Base-by-base conservation (phyloP, 177 flowering plant genomes). In the Telopea speciosissima region DNA sequence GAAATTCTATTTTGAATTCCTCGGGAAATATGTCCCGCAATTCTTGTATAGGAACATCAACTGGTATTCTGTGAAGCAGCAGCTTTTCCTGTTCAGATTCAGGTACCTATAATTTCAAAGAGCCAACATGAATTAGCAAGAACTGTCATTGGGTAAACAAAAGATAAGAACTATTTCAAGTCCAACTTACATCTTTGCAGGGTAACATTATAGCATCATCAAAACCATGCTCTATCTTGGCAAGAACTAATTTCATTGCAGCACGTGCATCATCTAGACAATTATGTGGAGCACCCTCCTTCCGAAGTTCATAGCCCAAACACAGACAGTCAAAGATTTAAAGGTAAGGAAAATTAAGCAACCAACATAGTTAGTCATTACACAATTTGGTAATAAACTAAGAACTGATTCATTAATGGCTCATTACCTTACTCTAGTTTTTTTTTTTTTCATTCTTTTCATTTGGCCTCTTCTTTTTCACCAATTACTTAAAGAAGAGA, bases 251-350 rank as follows among this genome's bases (percentile, higher is more conserved):
- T 76, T 86, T 90, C 99, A 95, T 95, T 65, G 97, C 89, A 66
- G 93, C 93, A 61, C 79, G 60, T 49, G 98, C 99, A 88, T 92
- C 99, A 73, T 92, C 92, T 56, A 85, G 62, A 77, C 97, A 95
- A 76, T 87, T 85, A 74, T 95, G 99, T 11, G 91, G 85, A 69
- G 82, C 85, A 69, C 83, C 91, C 54, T 75, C 36, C 71, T 80
- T 72, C 72, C 96, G 89, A 61, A 95, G 78, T 70, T 88, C 90
- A 79, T 77, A 84, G 2, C 96, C 96, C 74, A 91, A n/a, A 78
- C 45, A 90, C 82, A 62, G 83, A 75, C 99, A 91, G 77, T 65
- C 42, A 67, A 52, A 63, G 10, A 12, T n/a, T n/a, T 33, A 42
- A 60, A 24, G 68, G 25, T 21, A 74, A 54, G 56, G 23, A 6